These are phyloP conservation scores for Dendrobium chrysotoxum DNA, from an alignment of 106 monocot genomes.

Conservation along the genomic window DNA sequence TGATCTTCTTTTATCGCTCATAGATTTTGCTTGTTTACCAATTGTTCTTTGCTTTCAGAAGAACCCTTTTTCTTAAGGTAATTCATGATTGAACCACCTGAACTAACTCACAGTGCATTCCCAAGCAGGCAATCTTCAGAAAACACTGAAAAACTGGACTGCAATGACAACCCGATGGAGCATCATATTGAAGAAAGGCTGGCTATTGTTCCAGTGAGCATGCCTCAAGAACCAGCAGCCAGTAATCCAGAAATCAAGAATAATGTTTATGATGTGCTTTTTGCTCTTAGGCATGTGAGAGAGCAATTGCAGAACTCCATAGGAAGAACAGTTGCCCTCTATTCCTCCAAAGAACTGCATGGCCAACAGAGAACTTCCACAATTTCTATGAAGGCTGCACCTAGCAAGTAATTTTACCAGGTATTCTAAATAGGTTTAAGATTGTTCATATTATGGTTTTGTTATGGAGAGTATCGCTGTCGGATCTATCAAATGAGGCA, in stretches of 20 bases:
- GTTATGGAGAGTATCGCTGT: neutral
- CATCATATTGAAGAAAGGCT: neutral
- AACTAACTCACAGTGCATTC: neutral
- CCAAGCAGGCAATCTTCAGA: neutral
- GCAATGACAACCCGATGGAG: neutral
- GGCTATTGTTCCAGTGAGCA: conserved; percentile 12
- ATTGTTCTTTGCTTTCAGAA: no score
- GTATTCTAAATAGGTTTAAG: neutral
- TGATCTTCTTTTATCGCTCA: no score
- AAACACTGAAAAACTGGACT: neutral
- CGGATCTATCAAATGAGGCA: neutral
- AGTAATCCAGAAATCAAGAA: neutral
- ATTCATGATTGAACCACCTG: neutral
- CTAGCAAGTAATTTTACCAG: conserved; percentile 1
- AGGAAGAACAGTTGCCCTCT: neutral
- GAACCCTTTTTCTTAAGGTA: neutral
- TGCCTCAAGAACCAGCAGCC: neutral
- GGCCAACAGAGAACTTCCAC: neutral
- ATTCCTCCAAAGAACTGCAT: neutral
- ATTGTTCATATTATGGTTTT: conserved; percentile 1
- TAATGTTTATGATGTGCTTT: neutral
- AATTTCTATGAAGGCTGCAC: neutral
- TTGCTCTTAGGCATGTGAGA: conserved; percentile 3
- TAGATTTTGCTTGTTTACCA: no score
- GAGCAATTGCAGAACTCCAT: conserved; percentile 4